Base-by-base conservation (phyloP, 2,329 filamentous ascomycete genomes). In the Cercospora zeina region DNA sequence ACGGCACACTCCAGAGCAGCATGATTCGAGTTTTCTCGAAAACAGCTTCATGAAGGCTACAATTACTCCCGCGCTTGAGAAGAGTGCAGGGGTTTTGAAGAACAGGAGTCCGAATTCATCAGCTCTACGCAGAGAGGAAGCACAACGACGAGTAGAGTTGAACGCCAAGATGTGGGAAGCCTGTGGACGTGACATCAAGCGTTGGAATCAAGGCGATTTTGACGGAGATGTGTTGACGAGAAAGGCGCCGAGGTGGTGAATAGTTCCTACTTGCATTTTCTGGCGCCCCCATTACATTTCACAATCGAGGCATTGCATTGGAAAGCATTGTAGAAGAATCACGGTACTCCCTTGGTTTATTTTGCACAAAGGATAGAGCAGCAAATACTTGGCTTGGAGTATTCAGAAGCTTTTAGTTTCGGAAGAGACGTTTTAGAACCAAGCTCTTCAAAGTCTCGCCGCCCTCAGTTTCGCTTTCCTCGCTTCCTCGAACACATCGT, bases 201-300 rank as follows among this genome's bases (percentile, higher is more conserved):
- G 70, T 49, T 76, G 73, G 73, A 76, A 75, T 62, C 63, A 69
- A 9, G 73, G 73, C 2, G 73, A 75, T 39, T 76, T 76, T 63
- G 73, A 70, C 19, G 71, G 67, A 0, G 62, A 65, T 47, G 60
- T 63, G 13, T 71, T 74, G 50, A 58, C 51, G 37, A 68, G 63
- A 58, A 74, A 71, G 62, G 73, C 70, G 8, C 65, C 59, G 19
- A 68, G 73, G 54, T 75, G 73, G 73, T 75, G 45, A 36, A 53
- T 10, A 16, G 37, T 11, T 13, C n/a, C 4, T 31, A 27, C 27
- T 53, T 6, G 30, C 49, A 53, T n/a, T n/a, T n/a, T n/a, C n/a
- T 53, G 10, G 19, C 33, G 27, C 8, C 27, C 14, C 6, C 10
- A 7, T 7, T 24, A 21, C 6, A 53, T 3, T 34, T 53, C 42